Evolutionary conservation across 345 rosid species (phyloP), one percentile per base, ranked within the genome.

Genomic region (Eucalyptus albens): DNA sequence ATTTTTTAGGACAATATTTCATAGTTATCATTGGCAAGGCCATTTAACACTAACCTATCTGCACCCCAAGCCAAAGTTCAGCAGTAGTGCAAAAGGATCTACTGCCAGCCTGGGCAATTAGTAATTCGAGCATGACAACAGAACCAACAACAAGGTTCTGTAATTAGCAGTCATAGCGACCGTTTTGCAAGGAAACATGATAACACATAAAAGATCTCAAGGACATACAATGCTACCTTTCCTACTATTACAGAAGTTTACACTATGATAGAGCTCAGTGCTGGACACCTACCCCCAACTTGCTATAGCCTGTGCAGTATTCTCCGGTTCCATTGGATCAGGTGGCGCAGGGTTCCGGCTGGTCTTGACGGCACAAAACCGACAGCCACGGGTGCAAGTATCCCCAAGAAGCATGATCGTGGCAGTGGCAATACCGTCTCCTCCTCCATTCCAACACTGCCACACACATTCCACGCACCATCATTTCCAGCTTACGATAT

Each of bases 381-480:
- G 94, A 89, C 99, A 98, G n/a, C 99, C 99, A 26, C 99, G 99
- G 21, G 99, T 98, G 92, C 99, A 98, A 56, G 98, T 97, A 89
- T 98, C 99, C 53, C 99, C 99, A 56, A 98, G 97, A 89, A 97
- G 93, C 99, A 98, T 98, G 81, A 96, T 98, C 2, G 99, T 98
- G 19, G 99, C 99, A 5, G 99, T 98, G 26, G 99, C 95, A 92
- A 97, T 94, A 87, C 99, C 99, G 90, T 98, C 99, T 42, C 94
- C 96, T 65, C 99, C 99, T 59, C 99, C 99, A 95, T 97, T 98
- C 99, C 99, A 98, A 92, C 99, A 98, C 97, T 96, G 91, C 87
- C 50, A 13, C 87, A 50, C 33, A 22, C 53, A 69, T 86, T 37
- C 51, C 86, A 50, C 12, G 45, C 65, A 40, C n/a, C 13, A 14